phyloP scores from a whole-genome alignment of 805 yeast genomes.

The Alloascoidea africana region DNA sequence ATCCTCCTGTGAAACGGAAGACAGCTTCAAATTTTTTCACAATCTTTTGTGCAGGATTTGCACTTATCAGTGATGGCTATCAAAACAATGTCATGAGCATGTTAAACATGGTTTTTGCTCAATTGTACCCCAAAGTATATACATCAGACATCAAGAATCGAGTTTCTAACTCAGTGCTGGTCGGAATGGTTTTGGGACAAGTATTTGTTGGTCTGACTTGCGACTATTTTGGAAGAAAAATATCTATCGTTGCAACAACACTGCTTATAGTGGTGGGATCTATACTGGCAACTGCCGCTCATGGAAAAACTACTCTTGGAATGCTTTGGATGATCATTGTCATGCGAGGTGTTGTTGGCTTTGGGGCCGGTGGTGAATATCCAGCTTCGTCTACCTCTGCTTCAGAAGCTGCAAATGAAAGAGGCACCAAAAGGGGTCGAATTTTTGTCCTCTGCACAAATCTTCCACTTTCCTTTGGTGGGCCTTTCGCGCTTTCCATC shows the following conservation, averaged over 20 bases:
- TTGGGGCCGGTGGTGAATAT: slow-evolving; percentile 70
- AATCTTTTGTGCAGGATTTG: slow-evolving; percentile 57
- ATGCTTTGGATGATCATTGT: slow-evolving; percentile 69
- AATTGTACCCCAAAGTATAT: slow-evolving; percentile 28
- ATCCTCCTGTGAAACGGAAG: slow-evolving; percentile 14
- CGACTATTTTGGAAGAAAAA: slow-evolving; percentile 54
- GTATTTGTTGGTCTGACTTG: slow-evolving; percentile 47
- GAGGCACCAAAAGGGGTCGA: slow-evolving; percentile 42
- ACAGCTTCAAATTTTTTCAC: slow-evolving; percentile 23
- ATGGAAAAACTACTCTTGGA: slow-evolving; percentile 40
- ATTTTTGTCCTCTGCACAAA: slow-evolving; percentile 54
- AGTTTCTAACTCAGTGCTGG: slow-evolving; percentile 53
- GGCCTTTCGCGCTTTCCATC: slow-evolving; percentile 57
- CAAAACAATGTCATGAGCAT: slow-evolving; percentile 64
- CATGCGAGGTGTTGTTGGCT: slow-evolving; percentile 62
- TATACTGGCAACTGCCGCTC: slow-evolving; percentile 53
- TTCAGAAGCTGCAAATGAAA: slow-evolving; percentile 60
- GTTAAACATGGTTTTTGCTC: slow-evolving; percentile 41
- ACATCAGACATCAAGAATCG: slow-evolving; percentile 35
- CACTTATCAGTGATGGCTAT: slow-evolving; percentile 65
- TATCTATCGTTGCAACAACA: slow-evolving; percentile 56
- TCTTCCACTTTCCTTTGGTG: slow-evolving; percentile 60
- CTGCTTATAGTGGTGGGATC: slow-evolving; percentile 48
- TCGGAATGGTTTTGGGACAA: slow-evolving; percentile 62
- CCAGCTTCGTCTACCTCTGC: slow-evolving; percentile 57